Evolutionary conservation across 2,329 filamentous ascomycete genomes (phyloP).

Genomic region (Cercospora citrullina): DNA sequence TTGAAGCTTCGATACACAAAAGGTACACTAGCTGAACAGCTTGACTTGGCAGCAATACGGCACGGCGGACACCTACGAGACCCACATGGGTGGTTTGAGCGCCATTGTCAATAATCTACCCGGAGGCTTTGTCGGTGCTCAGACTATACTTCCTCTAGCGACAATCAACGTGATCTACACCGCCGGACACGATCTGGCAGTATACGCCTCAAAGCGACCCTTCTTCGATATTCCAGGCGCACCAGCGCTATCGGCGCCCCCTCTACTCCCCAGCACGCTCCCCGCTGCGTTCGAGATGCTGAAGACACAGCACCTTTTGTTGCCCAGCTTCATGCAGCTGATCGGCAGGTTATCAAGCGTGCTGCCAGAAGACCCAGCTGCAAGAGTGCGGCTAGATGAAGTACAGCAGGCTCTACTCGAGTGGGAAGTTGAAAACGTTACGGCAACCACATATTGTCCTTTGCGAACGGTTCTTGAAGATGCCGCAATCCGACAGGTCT

Average conservation of each 20-base stretch:
- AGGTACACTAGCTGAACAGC: conserved; percentile 8
- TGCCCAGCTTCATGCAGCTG: conserved; percentile 21
- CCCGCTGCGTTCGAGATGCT: conserved; percentile 15
- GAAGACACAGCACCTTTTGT: conserved; percentile 17
- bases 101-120: conserved; percentile 25
- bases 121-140: conserved; percentile 20
- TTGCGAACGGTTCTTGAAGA: conserved; percentile 24
- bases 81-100: conserved; percentile 27
- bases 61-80: conserved; percentile 22
- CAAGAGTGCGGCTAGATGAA: conserved; percentile 10
- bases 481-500: conserved; percentile 19
- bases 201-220: conserved; percentile 22
- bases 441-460: conserved; percentile 20
- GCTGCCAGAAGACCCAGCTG: conserved; percentile 14
- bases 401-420: conserved; percentile 17
- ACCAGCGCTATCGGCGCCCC: background rate
- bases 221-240: conserved; percentile 16
- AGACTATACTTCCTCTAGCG: conserved; percentile 17
- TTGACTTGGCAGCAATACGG: conserved; percentile 23
- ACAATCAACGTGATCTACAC: conserved; percentile 20
- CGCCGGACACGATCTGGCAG: conserved; percentile 24
- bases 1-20: conserved; percentile 6
- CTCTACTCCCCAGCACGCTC: conserved; percentile 14
- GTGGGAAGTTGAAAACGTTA: conserved; percentile 14
- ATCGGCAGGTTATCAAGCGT: conserved; percentile 12